Evolutionary conservation across 1,284 basidiomycete genomes (phyloP).

Genomic region (Ceratobasidium sp.): DNA sequence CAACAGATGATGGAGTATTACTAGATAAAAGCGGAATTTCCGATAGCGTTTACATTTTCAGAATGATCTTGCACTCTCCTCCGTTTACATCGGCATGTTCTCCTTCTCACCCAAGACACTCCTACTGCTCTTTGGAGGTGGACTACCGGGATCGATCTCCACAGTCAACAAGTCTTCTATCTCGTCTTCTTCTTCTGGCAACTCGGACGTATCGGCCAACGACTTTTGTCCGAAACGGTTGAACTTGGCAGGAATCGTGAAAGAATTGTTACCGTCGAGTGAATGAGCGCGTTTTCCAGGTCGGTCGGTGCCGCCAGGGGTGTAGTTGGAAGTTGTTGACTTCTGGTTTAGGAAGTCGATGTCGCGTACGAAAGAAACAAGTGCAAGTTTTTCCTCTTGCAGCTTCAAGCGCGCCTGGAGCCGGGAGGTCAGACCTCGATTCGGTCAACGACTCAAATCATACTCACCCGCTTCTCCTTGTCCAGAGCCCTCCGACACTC

Average conservation of each 20-base stretch:
- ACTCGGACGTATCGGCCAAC: conserved; percentile 16
- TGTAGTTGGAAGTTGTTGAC: conserved; percentile 27
- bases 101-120: conserved; percentile 35
- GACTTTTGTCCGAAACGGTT: conserved; percentile 19
- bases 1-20: not conserved
- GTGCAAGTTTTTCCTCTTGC: conserved; percentile 78
- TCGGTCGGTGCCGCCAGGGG: conserved; percentile 21
- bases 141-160: conserved; percentile 11
- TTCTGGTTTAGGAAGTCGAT: conserved; percentile 65
- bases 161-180: conserved; percentile 33
- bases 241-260: conserved; percentile 19
- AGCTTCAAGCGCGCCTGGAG: conserved; percentile 67
- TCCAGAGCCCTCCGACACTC: conserved; percentile 79
- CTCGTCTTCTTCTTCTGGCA: conserved; percentile 34
- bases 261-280: conserved; percentile 31
- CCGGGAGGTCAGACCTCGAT: not conserved
- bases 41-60: not conserved
- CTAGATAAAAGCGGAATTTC: not conserved
- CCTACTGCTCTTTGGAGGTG: conserved; percentile 4
- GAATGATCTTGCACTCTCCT: not conserved
- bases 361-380: conserved; percentile 80
- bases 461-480: conserved; percentile 74
- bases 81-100: conserved; percentile 25
- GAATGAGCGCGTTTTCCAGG: conserved; percentile 37
- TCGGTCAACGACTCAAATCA: not conserved